These are phyloP conservation scores for Ophiocordyceps polyrhachis-furcata DNA, from an alignment of 2,329 filamentous ascomycete genomes.

Conservation along the genomic window DNA sequence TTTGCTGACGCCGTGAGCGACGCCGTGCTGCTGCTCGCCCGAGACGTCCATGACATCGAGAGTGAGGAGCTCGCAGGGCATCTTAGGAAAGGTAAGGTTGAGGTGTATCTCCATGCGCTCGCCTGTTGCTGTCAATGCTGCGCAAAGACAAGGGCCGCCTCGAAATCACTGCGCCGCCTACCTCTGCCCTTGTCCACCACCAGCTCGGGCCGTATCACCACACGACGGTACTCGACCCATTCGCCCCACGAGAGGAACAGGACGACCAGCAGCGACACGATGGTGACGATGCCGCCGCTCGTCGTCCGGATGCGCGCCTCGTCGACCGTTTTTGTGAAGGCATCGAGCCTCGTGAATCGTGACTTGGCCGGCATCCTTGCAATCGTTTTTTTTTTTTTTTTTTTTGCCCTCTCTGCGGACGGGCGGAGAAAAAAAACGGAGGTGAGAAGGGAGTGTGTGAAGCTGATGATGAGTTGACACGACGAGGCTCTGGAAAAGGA, in stretches of 20 bases:
- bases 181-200: slow-evolving; percentile 94
- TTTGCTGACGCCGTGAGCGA: slow-evolving; percentile 84
- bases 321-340: slow-evolving; percentile 98
- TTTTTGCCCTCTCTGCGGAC: neutral
- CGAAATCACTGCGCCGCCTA: slow-evolving; percentile 17
- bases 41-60: slow-evolving; percentile 99
- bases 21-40: slow-evolving; percentile 86
- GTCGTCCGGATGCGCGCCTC: slow-evolving; percentile 93
- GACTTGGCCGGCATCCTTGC: slow-evolving; percentile 66
- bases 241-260: slow-evolving; percentile 83
- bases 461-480: neutral
- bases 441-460: neutral
- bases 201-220: slow-evolving; percentile 77
- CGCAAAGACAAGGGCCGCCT: neutral
- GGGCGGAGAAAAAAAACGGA: neutral
- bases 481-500: neutral
- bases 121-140: slow-evolving; percentile 27
- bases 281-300: slow-evolving; percentile 86
- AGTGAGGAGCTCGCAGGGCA: slow-evolving; percentile 89
- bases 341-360: slow-evolving; percentile 88
- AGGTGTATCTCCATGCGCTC: slow-evolving; percentile 99
- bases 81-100: slow-evolving; percentile 84
- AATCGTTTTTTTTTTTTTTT: too few species aligned
- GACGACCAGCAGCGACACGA: slow-evolving; percentile 74
- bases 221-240: slow-evolving; percentile 81